phyloP scores from a whole-genome alignment of 2,329 filamentous ascomycete species.

The Beauveria sp. region DNA sequence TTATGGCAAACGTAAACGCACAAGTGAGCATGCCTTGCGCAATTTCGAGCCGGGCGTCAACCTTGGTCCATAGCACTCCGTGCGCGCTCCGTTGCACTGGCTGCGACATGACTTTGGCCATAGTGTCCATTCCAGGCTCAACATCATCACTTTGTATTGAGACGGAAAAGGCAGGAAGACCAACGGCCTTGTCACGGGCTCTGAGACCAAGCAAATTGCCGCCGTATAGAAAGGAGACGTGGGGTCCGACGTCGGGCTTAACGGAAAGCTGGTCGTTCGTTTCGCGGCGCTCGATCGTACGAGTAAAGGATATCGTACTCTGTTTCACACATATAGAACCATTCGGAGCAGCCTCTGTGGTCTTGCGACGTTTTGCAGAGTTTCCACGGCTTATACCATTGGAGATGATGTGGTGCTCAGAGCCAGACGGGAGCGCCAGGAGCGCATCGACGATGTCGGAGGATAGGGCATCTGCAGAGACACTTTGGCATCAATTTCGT shows the following conservation, averaged over 20 bases:
- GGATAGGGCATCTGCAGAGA: constrained; percentile 18
- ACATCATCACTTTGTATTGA: neutral
- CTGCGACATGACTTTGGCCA: constrained; percentile 12
- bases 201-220: neutral
- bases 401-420: constrained; percentile 9
- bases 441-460: constrained; percentile 17
- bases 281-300: constrained; percentile 16
- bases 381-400: constrained; percentile 9
- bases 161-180: neutral
- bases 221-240: constrained; percentile 1
- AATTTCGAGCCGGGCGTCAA: constrained; percentile 18
- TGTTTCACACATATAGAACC: constrained; percentile 21
- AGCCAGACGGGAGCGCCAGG: constrained; percentile 15
- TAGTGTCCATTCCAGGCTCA: constrained; percentile 7
- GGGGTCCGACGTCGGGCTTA: constrained; percentile 16
- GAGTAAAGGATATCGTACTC: constrained; percentile 20
- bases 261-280: constrained; percentile 7
- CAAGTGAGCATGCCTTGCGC: constrained; percentile 2
- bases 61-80: constrained; percentile 28
- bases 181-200: neutral
- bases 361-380: constrained; percentile 26
- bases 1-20: constrained; percentile 26
- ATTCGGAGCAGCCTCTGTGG: constrained; percentile 6
- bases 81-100: constrained; percentile 8
- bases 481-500: neutral